Conservation (phyloP, 1,284 basidiomycete genomes). For the Dichomitus squalens region DNA sequence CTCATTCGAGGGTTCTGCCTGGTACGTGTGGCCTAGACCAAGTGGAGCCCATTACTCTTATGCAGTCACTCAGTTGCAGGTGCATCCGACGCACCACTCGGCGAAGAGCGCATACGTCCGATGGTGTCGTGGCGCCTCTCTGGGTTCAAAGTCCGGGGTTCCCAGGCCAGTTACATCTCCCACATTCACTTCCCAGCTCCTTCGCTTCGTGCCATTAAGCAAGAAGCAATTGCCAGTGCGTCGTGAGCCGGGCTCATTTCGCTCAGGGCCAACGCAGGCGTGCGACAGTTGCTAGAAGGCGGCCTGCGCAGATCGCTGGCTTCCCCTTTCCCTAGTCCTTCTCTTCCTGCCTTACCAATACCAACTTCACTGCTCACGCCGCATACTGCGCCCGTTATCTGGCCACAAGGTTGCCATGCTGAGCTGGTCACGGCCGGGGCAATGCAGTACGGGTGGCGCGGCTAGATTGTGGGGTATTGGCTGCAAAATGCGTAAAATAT, state of each 20-base stretch:
- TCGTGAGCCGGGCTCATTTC: not conserved
- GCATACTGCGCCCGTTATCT: constrained; percentile 24
- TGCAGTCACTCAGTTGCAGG: constrained; percentile 7
- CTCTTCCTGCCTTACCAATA: not conserved
- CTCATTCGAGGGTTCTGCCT: constrained; percentile 18
- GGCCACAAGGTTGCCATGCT: constrained; percentile 1
- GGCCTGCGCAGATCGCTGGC: constrained; percentile 16
- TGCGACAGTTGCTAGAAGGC: constrained; percentile 5
- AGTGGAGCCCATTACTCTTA: not conserved
- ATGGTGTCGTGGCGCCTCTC: constrained; percentile 16
- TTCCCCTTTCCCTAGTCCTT: constrained; percentile 15
- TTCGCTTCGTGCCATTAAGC: constrained; percentile 2
- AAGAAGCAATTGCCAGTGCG: not conserved
- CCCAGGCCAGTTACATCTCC: too few species aligned
- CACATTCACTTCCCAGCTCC: not conserved
- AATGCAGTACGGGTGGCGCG: not conserved
- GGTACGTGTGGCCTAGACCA: constrained; percentile 1
- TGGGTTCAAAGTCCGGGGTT: not conserved
- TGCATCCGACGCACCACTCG: constrained; percentile 14
- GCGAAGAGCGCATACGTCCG: constrained; percentile 20
- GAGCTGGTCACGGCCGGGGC: not conserved
- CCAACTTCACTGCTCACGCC: constrained; percentile 7
- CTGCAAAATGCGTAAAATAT: constrained; percentile 4
- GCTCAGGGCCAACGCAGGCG: constrained; percentile 1
- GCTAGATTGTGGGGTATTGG: not conserved